phyloP scores from a whole-genome alignment of 164 flowering plant species.

The Kingdonia uniflora region DNA sequence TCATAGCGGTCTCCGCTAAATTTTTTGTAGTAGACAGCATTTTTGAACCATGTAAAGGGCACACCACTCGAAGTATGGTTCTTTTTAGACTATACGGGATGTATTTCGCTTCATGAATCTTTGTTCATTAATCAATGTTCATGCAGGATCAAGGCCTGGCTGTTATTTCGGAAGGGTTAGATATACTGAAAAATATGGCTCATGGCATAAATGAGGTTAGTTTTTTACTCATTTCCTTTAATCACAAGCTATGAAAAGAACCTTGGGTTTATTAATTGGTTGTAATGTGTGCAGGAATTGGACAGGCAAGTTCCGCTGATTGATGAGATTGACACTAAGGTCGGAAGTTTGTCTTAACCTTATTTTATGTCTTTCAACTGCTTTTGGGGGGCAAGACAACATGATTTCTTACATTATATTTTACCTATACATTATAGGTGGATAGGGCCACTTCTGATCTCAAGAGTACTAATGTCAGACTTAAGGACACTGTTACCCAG shows the following conservation, averaged over 20 bases:
- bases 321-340: slow-evolving; percentile 96
- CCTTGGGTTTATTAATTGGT: background rate
- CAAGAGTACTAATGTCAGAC: slow-evolving; percentile 93
- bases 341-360: slow-evolving; percentile 14
- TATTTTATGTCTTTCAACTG: too few relatives aligned
- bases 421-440: slow-evolving; percentile 45
- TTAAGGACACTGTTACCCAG: slow-evolving; percentile 85
- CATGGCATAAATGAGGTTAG: slow-evolving; percentile 93
- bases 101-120: too few relatives aligned
- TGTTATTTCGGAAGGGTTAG: slow-evolving; percentile 81
- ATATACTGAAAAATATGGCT: slow-evolving; percentile 92
- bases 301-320: slow-evolving; percentile 95
- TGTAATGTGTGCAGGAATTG: slow-evolving; percentile 59
- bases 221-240: background rate
- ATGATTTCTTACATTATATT: too few relatives aligned
- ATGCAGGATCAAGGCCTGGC: slow-evolving; percentile 89
- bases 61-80: too few relatives aligned
- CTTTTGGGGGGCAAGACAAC: too few relatives aligned
- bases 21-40: too few relatives aligned
- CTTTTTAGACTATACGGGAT: too few relatives aligned
- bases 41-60: too few relatives aligned
- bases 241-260: background rate
- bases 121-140: too few relatives aligned
- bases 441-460: slow-evolving; percentile 91
- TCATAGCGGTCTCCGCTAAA: too few relatives aligned